phyloP scores from a whole-genome alignment of 805 yeast species.

The Teunomyces barrocoloradensis region DNA sequence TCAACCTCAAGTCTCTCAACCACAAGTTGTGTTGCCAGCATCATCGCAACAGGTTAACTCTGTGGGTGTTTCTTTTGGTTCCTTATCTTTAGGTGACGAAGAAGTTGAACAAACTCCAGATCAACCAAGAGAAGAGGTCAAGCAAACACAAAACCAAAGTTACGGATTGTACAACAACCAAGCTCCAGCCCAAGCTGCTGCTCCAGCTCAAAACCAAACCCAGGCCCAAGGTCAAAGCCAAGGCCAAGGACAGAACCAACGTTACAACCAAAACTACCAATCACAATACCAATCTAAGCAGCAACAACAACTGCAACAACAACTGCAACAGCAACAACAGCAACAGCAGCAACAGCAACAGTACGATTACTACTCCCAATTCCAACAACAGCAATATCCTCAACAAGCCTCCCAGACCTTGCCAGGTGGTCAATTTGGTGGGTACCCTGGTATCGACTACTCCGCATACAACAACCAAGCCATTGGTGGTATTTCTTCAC shows the following conservation, averaged over 20 bases:
- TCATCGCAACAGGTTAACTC: slow-evolving; percentile 44
- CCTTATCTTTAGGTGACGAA: slow-evolving; percentile 49
- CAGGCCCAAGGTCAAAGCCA: slow-evolving; percentile 6
- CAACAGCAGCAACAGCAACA: slow-evolving; percentile 24
- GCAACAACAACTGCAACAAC: slow-evolving; percentile 13
- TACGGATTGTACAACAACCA: slow-evolving; percentile 13
- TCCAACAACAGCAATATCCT: slow-evolving; percentile 40
- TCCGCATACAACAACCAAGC: slow-evolving; percentile 36
- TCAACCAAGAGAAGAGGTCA: slow-evolving; percentile 8
- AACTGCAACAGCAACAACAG: slow-evolving; percentile 28
- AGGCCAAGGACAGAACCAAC: slow-evolving; percentile 7
- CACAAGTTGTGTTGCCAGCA: slow-evolving; percentile 52
- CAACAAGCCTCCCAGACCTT: slow-evolving; percentile 39
- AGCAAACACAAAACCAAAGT: slow-evolving; percentile 10
- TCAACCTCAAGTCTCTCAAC: slow-evolving; percentile 16
- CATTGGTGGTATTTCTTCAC: slow-evolving; percentile 25
- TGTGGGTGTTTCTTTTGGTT: slow-evolving; percentile 64
- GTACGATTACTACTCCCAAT: slow-evolving; percentile 33
- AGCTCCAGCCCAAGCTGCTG: slow-evolving; percentile 5
- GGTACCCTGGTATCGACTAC: slow-evolving; percentile 45
- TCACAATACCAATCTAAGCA: slow-evolving; percentile 8
- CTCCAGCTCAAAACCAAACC: slow-evolving; percentile 4
- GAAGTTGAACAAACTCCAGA: slow-evolving; percentile 25
- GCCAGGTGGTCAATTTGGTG: slow-evolving; percentile 42
- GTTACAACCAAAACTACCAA: slow-evolving; percentile 9